A percentile compares a stretch with the other conserved stretches of the same genome.
phyloP scores from a whole-genome alignment of 768 basidiomycete species.

The Tulasnella sp. region DNA sequence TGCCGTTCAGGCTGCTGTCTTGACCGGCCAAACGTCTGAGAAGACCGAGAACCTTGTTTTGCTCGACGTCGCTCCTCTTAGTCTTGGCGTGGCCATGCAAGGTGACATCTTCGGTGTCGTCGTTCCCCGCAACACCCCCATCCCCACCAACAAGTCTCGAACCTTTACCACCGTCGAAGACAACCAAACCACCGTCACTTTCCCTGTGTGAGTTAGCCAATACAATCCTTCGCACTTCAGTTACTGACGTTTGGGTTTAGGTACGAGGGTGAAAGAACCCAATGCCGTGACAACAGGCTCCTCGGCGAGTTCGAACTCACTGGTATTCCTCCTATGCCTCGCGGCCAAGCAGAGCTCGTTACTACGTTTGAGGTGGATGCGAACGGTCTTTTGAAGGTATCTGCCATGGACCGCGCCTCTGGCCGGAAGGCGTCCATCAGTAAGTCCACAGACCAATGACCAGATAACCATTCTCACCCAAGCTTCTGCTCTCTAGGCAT shows the following conservation, averaged over 20 bases:
- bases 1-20: constrained; percentile 97
- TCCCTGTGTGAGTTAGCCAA: constrained; percentile 74
- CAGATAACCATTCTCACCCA: background rate
- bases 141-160: constrained; percentile 98
- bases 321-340: constrained; percentile 98
- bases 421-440: constrained; percentile 99
- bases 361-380: constrained; percentile 99
- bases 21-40: constrained; percentile 97
- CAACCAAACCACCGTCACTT: constrained; percentile 99
- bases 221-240: constrained; percentile 29
- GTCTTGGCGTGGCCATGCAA: constrained; percentile 99
- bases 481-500: constrained; percentile 55
- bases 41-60: constrained; percentile 98
- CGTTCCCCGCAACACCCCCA: constrained; percentile 98
- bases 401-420: constrained; percentile 95
- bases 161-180: constrained; percentile 99
- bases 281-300: constrained; percentile 98
- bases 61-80: constrained; percentile 96
- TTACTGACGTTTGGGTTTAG: constrained; percentile 38
- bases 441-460: constrained; percentile 44
- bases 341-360: constrained; percentile 98
- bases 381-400: constrained; percentile 98
- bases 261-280: constrained; percentile 99
- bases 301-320: constrained; percentile 99
- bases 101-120: constrained; percentile 99